phyloP scores from a whole-genome alignment of 306 rosid species.

The Prosopis cineraria region DNA sequence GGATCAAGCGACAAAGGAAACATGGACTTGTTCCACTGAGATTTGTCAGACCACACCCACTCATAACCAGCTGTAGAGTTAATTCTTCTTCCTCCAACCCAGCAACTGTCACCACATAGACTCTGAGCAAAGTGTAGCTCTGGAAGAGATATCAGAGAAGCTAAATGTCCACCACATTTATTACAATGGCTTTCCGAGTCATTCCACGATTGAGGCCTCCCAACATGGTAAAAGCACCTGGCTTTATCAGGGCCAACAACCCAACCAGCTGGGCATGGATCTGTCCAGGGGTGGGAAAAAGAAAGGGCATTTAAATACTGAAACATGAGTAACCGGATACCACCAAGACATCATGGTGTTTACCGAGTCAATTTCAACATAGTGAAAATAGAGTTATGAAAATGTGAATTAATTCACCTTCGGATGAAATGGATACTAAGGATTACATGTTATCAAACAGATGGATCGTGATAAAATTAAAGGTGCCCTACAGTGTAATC shows the following conservation, averaged over 20 bases:
- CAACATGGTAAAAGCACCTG: slow-evolving; percentile 64
- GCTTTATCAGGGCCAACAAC: slow-evolving; percentile 52
- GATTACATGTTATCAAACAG: background rate
- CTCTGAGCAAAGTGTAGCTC: slow-evolving; percentile 62
- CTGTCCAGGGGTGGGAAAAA: slow-evolving; percentile 46
- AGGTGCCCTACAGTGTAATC: background rate
- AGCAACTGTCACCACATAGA: slow-evolving; percentile 70
- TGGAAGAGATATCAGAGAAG: slow-evolving; percentile 53
- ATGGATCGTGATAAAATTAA: background rate
- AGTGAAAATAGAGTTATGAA: slow-evolving; percentile 5
- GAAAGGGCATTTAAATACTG: slow-evolving; percentile 23
- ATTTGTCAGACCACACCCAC: slow-evolving; percentile 89
- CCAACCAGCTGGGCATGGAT: slow-evolving; percentile 76
- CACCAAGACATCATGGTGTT: background rate
- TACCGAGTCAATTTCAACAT: background rate
- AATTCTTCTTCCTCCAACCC: slow-evolving; percentile 79
- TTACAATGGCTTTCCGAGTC: slow-evolving; percentile 75
- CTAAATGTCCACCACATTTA: slow-evolving; percentile 72
- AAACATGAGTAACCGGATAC: slow-evolving; percentile 5
- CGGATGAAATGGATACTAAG: slow-evolving; percentile 9
- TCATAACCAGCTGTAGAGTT: slow-evolving; percentile 54
- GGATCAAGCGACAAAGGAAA: slow-evolving; percentile 38
- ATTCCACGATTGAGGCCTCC: slow-evolving; percentile 65
- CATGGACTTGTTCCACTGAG: slow-evolving; percentile 65
- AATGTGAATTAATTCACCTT: slow-evolving; percentile 28